Conservation (phyloP, 2,329 filamentous ascomycete genomes). For the Aspergillus fumigatus region DNA sequence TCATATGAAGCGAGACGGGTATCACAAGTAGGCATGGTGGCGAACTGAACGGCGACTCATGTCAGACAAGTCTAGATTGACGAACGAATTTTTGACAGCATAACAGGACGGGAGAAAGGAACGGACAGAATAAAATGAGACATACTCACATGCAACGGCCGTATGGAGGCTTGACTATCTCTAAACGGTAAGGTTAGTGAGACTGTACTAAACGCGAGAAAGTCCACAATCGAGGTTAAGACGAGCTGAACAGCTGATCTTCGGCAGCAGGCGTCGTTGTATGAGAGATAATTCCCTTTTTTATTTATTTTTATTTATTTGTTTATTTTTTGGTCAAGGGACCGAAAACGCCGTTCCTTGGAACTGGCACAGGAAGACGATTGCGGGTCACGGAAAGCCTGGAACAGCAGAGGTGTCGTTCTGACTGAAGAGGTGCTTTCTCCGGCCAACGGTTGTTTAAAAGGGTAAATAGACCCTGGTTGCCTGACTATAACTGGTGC, state of each 20-base stretch:
- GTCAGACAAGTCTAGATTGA: neutral
- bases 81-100: neutral
- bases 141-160: neutral
- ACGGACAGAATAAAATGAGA: neutral
- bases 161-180: neutral
- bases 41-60: neutral
- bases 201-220: neutral
- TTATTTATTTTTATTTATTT: neutral
- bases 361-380: constrained; percentile 18
- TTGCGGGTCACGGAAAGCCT: constrained; percentile 17
- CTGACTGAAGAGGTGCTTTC: constrained; percentile 1
- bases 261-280: neutral
- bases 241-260: neutral
- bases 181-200: neutral
- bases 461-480: constrained; percentile 17
- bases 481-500: constrained; percentile 10
- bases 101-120: neutral
- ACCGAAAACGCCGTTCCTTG: neutral
- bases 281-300: constrained; percentile 3
- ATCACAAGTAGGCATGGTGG: neutral
- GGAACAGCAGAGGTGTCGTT: constrained; percentile 9
- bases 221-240: neutral
- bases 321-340: neutral
- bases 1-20: neutral
- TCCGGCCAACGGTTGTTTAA: constrained; percentile 18